Conservation (phyloP, 768 basidiomycete genomes). For the Tephrocybe rancida region DNA sequence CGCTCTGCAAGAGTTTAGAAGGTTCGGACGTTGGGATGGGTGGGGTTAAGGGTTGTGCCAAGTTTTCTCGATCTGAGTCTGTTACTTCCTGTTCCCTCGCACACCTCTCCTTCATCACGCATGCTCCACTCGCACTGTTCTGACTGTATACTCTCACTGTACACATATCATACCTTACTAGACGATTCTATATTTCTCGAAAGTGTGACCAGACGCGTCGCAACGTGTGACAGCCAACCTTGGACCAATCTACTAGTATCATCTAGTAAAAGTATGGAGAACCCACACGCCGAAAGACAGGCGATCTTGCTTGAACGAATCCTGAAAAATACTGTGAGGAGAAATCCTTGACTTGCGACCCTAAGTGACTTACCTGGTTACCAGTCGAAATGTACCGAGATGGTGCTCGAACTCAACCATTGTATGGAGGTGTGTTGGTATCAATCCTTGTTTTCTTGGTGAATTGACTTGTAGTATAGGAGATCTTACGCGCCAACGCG, state of each 20-base stretch:
- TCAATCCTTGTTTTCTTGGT: not conserved
- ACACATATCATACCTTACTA: constrained; percentile 2
- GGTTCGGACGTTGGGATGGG: constrained; percentile 89
- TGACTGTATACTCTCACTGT: constrained; percentile 11
- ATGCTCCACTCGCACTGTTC: constrained; percentile 1
- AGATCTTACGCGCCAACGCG: constrained; percentile 77
- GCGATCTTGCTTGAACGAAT: constrained; percentile 90
- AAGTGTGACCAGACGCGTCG: constrained; percentile 17
- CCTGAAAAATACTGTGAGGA: constrained; percentile 80
- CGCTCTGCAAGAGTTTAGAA: constrained; percentile 72
- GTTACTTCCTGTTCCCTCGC: not conserved
- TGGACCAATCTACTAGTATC: not conserved
- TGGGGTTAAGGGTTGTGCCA: constrained; percentile 63
- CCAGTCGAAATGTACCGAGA: constrained; percentile 92
- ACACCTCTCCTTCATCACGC: constrained; percentile 4
- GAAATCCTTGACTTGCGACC: not conserved
- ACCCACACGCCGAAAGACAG: constrained; percentile 92
- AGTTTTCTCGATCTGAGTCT: not conserved
- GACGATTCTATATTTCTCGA: not conserved
- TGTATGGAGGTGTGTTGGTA: constrained; percentile 66
- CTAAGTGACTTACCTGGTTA: not conserved
- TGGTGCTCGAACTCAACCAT: constrained; percentile 85
- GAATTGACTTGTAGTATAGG: constrained; percentile 43
- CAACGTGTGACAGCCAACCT: constrained; percentile 13
- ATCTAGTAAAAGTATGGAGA: constrained; percentile 68